A percentile compares a stretch with the other conserved stretches of the same genome.
These are phyloP conservation scores for Pelargonium nanum DNA, from an alignment of 345 rosid species.

Conservation along the genomic window DNA sequence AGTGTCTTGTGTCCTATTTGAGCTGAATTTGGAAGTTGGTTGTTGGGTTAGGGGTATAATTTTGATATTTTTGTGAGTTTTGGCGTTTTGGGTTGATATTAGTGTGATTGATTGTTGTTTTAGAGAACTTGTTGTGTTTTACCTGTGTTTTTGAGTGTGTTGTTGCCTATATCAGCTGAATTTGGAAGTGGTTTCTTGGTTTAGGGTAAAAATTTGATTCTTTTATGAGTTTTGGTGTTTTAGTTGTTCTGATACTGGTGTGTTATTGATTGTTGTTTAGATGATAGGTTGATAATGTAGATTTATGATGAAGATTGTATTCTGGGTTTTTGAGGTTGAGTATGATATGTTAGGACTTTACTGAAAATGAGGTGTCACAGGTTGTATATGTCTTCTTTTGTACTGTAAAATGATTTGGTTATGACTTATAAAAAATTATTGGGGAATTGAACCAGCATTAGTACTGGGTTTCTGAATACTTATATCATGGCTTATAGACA, in stretches of 20 bases:
- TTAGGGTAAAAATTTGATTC: conserved; percentile 6
- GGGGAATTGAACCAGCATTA: no score
- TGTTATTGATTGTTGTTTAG: conserved; percentile 14
- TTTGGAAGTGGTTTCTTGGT: conserved; percentile 10
- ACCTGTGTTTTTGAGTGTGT: background rate
- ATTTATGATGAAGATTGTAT: conserved; percentile 17
- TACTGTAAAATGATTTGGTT: no score
- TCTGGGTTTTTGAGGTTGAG: conserved; percentile 12
- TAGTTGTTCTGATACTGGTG: conserved; percentile 5
- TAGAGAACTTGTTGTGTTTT: conserved; percentile 5
- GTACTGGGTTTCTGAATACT: background rate
- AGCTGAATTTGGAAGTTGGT: no score
- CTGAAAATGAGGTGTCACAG: conserved; percentile 7
- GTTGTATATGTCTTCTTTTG: conserved; percentile 15
- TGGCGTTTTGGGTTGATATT: background rate
- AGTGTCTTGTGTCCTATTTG: no score
- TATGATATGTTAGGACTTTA: conserved; percentile 6
- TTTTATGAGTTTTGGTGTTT: conserved; percentile 8
- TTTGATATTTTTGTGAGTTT: no score
- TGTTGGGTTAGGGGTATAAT: no score
- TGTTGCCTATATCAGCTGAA: conserved; percentile 10
- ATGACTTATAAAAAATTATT: no score
- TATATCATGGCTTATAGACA: background rate
- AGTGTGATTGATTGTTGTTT: conserved; percentile 1
- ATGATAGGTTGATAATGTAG: conserved; percentile 16